Percentiles rank a stretch among this genome's conserved stretches.
phyloP scores from a whole-genome alignment of 345 rosid species.

The Sisymbrium irio region DNA sequence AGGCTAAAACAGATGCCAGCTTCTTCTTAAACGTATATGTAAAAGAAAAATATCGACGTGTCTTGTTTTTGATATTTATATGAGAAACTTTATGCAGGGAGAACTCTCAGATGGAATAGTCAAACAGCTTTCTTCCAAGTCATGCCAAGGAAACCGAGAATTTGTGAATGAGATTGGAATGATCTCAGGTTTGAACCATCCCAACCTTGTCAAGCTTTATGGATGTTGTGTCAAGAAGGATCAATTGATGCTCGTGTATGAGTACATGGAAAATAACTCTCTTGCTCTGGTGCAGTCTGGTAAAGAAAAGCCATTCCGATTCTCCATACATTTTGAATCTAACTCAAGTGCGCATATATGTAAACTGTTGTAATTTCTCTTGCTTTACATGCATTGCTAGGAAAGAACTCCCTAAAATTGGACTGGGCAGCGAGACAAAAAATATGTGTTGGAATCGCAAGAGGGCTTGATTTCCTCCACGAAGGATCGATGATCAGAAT shows the following conservation, averaged over 20 bases:
- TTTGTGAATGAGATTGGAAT: conserved; percentile 44
- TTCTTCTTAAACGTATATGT: background rate
- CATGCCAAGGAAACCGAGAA: conserved; percentile 44
- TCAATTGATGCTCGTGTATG: conserved; percentile 39
- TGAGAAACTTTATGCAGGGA: background rate
- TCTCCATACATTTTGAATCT: background rate
- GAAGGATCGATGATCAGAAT: background rate
- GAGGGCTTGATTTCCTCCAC: conserved; percentile 47
- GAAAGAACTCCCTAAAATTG: conserved; percentile 18
- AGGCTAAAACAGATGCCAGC: background rate
- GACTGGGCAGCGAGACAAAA: conserved; percentile 48
- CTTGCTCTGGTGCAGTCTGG: conserved; percentile 29
- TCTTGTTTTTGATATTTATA: background rate
- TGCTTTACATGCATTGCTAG: no score
- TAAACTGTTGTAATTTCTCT: no score
- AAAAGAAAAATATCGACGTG: background rate
- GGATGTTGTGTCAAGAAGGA: conserved; percentile 42
- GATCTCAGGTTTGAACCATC: conserved; percentile 41
- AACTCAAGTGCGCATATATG: background rate
- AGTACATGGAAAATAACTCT: conserved; percentile 32
- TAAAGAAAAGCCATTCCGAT: background rate
- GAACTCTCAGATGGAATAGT: conserved; percentile 34
- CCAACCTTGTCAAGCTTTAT: conserved; percentile 42
- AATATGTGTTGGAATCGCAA: conserved; percentile 59
- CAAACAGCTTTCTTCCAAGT: conserved; percentile 41